These are phyloP conservation scores for Athelia psychrophila DNA, from an alignment of 1,284 basidiomycete species.

Conservation along the genomic window DNA sequence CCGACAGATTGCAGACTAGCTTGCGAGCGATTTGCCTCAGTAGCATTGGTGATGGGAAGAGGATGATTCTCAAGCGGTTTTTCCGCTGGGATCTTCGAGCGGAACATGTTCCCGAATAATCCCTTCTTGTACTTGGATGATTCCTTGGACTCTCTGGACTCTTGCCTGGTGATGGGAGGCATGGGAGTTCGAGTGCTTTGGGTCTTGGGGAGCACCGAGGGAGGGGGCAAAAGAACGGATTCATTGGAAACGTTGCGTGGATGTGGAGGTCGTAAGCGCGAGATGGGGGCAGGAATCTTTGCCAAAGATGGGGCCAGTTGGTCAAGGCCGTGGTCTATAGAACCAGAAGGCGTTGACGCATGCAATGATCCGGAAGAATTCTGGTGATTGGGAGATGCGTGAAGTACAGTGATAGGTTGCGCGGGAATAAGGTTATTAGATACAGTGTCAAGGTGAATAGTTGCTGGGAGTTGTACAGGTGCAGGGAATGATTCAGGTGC, in stretches of 20 bases:
- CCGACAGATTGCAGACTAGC: constrained; percentile 14
- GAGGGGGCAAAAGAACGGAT: constrained; percentile 49
- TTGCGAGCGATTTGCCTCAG: not conserved
- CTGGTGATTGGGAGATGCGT: not conserved
- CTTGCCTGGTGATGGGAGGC: constrained; percentile 31
- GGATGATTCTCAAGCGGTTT: constrained; percentile 23
- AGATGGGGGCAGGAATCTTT: not conserved
- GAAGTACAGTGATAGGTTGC: not conserved
- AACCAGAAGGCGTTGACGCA: not conserved
- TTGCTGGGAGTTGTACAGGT: not conserved
- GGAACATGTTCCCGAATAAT: constrained; percentile 33
- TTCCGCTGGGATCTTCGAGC: constrained; percentile 31
- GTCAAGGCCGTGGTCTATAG: not conserved
- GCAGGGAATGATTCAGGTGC: not conserved
- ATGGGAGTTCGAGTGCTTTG: constrained; percentile 30
- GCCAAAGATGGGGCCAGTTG: not conserved
- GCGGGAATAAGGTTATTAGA: not conserved
- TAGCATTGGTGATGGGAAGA: constrained; percentile 20
- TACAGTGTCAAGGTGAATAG: not conserved
- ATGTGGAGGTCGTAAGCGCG: constrained; percentile 7
- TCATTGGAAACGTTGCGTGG: constrained; percentile 29
- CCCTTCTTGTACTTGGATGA: constrained; percentile 25
- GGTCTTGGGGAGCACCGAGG: constrained; percentile 37
- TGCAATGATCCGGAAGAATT: not conserved
- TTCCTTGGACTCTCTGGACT: constrained; percentile 26